Evolutionary conservation across 2,329 filamentous ascomycete species (phyloP), one percentile per base, ranked within the genome.

Genomic region (Stemphylium lycopersici): DNA sequence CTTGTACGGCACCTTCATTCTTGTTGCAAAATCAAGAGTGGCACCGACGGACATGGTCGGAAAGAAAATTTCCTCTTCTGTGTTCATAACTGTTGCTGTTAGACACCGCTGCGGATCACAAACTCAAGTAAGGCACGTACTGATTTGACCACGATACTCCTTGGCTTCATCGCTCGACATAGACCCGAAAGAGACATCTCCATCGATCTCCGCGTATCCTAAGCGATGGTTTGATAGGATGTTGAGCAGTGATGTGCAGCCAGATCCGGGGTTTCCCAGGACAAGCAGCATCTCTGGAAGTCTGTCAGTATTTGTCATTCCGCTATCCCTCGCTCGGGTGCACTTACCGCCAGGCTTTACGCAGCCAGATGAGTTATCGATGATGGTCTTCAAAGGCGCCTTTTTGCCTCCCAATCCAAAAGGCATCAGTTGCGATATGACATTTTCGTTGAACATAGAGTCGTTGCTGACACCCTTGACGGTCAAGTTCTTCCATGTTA

Each of bases 21-120:
- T 77, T 0, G 84, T 83, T 0, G 80, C 80, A 57, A 83, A 83
- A 49, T 82, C 78, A 87, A 38, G 91, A 86, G 83, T 96, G 89
- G 95, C 89, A 55, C 89, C 87, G 2, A 96, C 91, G 0, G 90
- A 92, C 18, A 96, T 79, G 0, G 90, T 92, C 0, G 91, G 84
- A 62, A 91, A 87, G 66, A 80, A 80, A 6, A 92, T 79, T 61
- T 96, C 91, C 65, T 93, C 90, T 72, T 92, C 89, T 0, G 78
- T 95, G 90, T 12, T 92, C 80, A 64, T 96, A 10, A 81, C 45
- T 48, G 24, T 15, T 2, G n/a, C 4, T 3, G 16, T 48, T 6
- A 48, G 13, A 8, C 24, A 18, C 15, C 22, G 31, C 18, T 34
- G 18, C 33, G 4, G n/a, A 16, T 32, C 12, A 20, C 18, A 18